Conservation (phyloP, 768 basidiomycete species). For the Chiua virens region DNA sequence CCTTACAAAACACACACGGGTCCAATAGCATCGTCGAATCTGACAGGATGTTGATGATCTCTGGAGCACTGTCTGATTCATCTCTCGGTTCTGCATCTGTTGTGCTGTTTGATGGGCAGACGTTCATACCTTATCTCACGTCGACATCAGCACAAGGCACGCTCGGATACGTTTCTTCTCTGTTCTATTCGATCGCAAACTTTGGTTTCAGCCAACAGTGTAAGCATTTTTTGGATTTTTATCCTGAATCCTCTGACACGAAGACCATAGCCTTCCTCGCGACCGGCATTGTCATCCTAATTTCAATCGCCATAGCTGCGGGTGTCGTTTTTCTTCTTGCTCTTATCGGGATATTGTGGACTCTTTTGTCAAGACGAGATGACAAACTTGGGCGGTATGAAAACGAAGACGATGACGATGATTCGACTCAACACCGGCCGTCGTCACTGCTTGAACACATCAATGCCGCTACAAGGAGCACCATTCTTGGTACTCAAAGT, state of each 20-base stretch:
- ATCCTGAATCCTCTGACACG: neutral
- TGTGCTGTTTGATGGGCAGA: constrained; percentile 83
- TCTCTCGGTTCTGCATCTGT: constrained; percentile 79
- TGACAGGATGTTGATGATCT: constrained; percentile 89
- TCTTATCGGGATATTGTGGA: constrained; percentile 85
- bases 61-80: constrained; percentile 69
- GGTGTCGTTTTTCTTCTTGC: constrained; percentile 89
- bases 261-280: constrained; percentile 73
- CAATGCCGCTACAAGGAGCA: constrained; percentile 83
- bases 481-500: constrained; percentile 62
- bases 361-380: constrained; percentile 79
- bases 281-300: constrained; percentile 90
- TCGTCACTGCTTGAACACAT: constrained; percentile 89
- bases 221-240: constrained; percentile 39
- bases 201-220: constrained; percentile 75
- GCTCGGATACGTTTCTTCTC: constrained; percentile 66
- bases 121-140: constrained; percentile 78
- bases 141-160: constrained; percentile 64
- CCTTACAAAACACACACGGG: constrained; percentile 73
- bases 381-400: constrained; percentile 69
- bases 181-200: constrained; percentile 80
- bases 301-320: constrained; percentile 95
- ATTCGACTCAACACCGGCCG: constrained; percentile 75
- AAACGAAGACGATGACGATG: constrained; percentile 70
- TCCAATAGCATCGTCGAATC: constrained; percentile 70